These are phyloP conservation scores for Podochytrium sp. DNA, from an alignment of 192 early-diverging fungal species.

Conservation along the genomic window DNA sequence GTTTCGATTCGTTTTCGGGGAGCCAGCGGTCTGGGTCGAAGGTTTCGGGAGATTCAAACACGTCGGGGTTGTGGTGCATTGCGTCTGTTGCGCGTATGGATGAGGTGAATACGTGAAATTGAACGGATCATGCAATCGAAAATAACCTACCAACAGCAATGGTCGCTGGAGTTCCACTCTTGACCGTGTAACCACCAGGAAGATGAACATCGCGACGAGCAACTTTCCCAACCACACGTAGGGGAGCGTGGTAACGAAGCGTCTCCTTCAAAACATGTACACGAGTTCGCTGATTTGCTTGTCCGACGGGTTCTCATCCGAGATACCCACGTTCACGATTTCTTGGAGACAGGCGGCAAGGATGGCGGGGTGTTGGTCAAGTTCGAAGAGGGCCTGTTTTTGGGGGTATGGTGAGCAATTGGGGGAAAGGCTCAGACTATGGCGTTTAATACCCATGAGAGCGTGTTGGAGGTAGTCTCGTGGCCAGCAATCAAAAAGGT, in stretches of 20 bases:
- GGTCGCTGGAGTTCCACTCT: slow-evolving; percentile 21
- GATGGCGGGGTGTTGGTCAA: slow-evolving; percentile 50
- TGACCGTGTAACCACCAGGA: slow-evolving; percentile 47
- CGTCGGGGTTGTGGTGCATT: slow-evolving; percentile 50
- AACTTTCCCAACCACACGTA: slow-evolving; percentile 41
- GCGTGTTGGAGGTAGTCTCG: slow-evolving; percentile 58
- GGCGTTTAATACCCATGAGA: too few species aligned
- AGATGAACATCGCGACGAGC: slow-evolving; percentile 48
- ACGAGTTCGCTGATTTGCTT: slow-evolving; percentile 39
- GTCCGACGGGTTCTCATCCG: slow-evolving; percentile 14
- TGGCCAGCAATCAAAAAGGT: slow-evolving; percentile 68
- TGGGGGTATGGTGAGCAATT: too few species aligned
- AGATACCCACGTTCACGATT: slow-evolving; percentile 49
- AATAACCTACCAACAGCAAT: slow-evolving; percentile 33
- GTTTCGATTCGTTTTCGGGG: slow-evolving; percentile 54
- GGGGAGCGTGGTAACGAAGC: slow-evolving; percentile 56
- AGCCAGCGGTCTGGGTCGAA: slow-evolving; percentile 62
- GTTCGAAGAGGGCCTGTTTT: slow-evolving; percentile 49
- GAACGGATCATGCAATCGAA: neutral
- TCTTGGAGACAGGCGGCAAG: slow-evolving; percentile 49
- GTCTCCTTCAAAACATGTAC: slow-evolving; percentile 66
- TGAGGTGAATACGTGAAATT: neutral
- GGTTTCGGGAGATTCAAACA: slow-evolving; percentile 46
- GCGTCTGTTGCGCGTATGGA: neutral
- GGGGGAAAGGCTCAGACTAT: too few species aligned